Evolutionary conservation across 768 basidiomycete species (phyloP).

Genomic region (Leucosporidium yakuticum): DNA sequence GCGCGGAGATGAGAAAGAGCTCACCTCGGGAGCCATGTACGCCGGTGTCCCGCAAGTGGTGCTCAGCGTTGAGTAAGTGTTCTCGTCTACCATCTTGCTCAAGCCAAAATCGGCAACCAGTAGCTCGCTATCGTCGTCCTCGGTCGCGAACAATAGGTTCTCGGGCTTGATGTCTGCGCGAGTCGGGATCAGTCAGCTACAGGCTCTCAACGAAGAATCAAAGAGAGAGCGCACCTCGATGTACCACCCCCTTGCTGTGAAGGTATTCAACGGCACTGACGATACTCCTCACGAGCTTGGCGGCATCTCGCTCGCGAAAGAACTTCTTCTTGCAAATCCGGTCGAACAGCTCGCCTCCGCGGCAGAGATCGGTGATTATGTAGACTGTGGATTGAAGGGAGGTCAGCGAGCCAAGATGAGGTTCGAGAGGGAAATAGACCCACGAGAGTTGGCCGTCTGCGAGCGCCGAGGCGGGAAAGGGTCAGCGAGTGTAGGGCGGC

Average conservation of each 20-base stretch:
- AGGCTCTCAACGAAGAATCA: constrained; percentile 44
- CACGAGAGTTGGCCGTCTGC: constrained; percentile 21
- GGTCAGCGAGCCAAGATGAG: background rate
- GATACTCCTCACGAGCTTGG: constrained; percentile 76
- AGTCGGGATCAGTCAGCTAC: constrained; percentile 36
- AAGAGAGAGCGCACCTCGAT: constrained; percentile 48
- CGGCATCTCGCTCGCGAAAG: constrained; percentile 91
- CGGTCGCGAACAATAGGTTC: constrained; percentile 89
- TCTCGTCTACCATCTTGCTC: constrained; percentile 72
- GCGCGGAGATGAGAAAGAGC: constrained; percentile 66
- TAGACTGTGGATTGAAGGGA: constrained; percentile 45
- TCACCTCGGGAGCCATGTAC: constrained; percentile 93
- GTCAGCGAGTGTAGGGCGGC: constrained; percentile 28
- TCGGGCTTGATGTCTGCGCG: constrained; percentile 78
- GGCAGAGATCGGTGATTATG: constrained; percentile 90
- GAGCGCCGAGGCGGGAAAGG: background rate
- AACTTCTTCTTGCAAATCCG: constrained; percentile 87
- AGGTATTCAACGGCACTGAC: constrained; percentile 81
- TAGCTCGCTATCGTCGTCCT: constrained; percentile 82
- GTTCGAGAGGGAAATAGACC: background rate
- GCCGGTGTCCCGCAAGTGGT: constrained; percentile 83
- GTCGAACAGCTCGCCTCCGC: constrained; percentile 81
- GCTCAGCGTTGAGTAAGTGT: constrained; percentile 75
- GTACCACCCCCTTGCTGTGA: constrained; percentile 83
- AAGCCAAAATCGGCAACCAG: constrained; percentile 97